Evolutionary conservation across 805 yeast genomes (phyloP), one percentile per base, ranked within the genome.

Genomic region (Cephaloascus fragrans): DNA sequence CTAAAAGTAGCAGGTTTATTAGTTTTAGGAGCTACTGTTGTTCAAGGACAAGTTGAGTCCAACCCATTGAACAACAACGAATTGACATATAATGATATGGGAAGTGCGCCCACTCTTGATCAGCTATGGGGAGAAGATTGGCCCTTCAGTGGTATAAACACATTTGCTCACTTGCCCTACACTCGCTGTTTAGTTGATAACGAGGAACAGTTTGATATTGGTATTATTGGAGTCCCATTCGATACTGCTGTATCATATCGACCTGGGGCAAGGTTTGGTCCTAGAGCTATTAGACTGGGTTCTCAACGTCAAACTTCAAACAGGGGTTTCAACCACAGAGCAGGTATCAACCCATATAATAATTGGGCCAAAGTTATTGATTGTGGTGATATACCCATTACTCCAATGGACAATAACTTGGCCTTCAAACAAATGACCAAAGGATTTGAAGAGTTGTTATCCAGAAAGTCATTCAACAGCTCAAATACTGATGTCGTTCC

Each of bases 181-280:
- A 64, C 71, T 32, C 67, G 66, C 42, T 85, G 95, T 52, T 64
- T 84, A 17, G 36, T 71, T 3, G 57, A 74, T 32, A 56, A 72
- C 34, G 64, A 68, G 4, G 44, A 54, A 5, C 49, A 61, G 2
- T 86, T 69, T 47, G 95, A 85, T 48, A 71, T 85, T 37, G 95
- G 80, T 1, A 46, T 85, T 12, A 67, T 84, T 40, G 95, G 95
- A 3, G 80, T 82, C 2, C 94, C 94, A 0, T 85, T 84, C 48
- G 95, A 84, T 51, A 84, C 93, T 4, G 90, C 90, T 0, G 80
- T 79, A 0, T 71, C 88, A 1, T 84, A 77, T 55, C 67, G 94
- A 37, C 73, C 89, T 0, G 94, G 95, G 4, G 89, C 94, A 2
- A 61, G 95, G 39, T 84, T 84, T 57, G 95, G 95, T 2, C 95